Evolutionary conservation across 31 red algal genomes (phyloP).

Genomic region (Bonnemaisonia californica): DNA sequence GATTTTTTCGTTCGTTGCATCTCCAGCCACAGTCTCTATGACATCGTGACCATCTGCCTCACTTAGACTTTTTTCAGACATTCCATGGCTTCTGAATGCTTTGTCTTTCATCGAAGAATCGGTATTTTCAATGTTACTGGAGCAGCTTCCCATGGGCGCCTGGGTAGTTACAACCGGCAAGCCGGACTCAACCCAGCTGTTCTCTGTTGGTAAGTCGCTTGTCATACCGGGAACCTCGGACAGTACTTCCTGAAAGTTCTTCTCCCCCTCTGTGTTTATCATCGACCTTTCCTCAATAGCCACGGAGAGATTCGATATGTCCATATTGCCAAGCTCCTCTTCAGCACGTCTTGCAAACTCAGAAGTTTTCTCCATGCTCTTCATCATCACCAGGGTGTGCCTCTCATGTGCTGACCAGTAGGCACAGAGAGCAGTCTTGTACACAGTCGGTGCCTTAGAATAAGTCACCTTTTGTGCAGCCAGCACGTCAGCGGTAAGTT

Average conservation of each 20-base stretch:
- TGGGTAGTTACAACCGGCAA: too few relatives aligned
- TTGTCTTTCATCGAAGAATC: too few relatives aligned
- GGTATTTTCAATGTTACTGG: too few relatives aligned
- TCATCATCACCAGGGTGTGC: background rate
- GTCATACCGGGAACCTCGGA: background rate
- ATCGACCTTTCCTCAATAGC: conserved; percentile 3
- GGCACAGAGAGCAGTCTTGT: conserved; percentile 28
- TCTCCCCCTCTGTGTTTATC: background rate
- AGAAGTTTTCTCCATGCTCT: conserved; percentile 26
- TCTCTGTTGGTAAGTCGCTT: too few relatives aligned
- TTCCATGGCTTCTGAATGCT: too few relatives aligned
- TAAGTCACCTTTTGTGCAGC: conserved; percentile 17
- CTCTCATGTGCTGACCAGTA: conserved; percentile 33
- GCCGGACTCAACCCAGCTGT: too few relatives aligned
- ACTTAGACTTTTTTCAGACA: too few relatives aligned
- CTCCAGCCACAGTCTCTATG: too few relatives aligned
- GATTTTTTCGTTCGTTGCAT: too few relatives aligned
- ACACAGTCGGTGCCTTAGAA: conserved; percentile 19
- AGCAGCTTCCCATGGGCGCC: too few relatives aligned
- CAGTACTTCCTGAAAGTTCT: background rate
- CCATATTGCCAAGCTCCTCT: conserved; percentile 15
- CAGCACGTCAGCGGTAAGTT: conserved; percentile 5
- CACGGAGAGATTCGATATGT: conserved; percentile 19
- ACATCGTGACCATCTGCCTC: too few relatives aligned
- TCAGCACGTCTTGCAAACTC: conserved; percentile 14